Evolutionary conservation across 202 grass and related monocot species (phyloP), one percentile per base, ranked within the genome.

Genomic region (Panicum virgatum): DNA sequence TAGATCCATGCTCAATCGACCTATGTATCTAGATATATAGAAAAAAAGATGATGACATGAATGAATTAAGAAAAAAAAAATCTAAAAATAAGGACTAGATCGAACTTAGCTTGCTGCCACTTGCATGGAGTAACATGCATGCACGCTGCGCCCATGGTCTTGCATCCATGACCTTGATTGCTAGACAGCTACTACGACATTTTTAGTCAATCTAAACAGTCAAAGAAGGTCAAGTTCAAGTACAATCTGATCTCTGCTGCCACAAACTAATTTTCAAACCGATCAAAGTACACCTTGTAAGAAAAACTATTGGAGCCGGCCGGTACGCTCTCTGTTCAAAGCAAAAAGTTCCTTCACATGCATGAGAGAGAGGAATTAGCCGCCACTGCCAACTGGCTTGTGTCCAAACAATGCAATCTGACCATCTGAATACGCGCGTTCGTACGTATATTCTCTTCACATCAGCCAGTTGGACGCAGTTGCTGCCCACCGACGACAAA

Each of bases 241-340:
- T 22, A 3, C 53, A n/a, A 18, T 29, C 19, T 30, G 15, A 81
- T 69, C 30, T 84, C n/a, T n/a, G n/a, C 39, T 48, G 72, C 25
- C 27, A 48, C 20, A 38, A 86, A 15, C 34, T 82, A 13, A 56
- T 72, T 87, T 78, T 25, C 26, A 78, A 9, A 64, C 11, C 3
- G 0, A 9, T 38, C 27, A 83, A 85, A 83, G 85, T 82, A 78
- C 80, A 65, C 53, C n/a, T 1, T 39, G 3, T 14, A 38, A 56
- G 12, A n/a, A 78, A 63, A 62, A 46, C 15, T 34, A 77, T 34
- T 34, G 26, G 5, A 48, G n/a, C 16, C 10, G 18, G 46, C 46
- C 5, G 6, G 14, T 9, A 76, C 32, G 15, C n/a, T 26, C n/a
- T 26, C 11, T 59, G 56, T 5, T 4, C 56, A 59, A 26, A 26